phyloP scores from a whole-genome alignment of 2,329 filamentous ascomycete species.

The Aspergillus terreus region DNA sequence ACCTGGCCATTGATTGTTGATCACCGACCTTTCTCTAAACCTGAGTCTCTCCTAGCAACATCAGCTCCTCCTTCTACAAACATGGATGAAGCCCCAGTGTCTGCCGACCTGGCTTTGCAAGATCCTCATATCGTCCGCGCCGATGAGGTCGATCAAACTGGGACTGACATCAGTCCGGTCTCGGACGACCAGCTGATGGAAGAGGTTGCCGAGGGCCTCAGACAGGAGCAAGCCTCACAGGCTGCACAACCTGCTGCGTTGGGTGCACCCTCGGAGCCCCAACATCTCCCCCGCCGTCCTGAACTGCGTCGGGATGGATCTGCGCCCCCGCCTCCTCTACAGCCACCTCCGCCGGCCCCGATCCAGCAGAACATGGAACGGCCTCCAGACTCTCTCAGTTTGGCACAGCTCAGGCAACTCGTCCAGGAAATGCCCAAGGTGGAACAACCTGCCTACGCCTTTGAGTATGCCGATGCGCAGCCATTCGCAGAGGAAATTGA shows the following conservation, averaged over 20 bases:
- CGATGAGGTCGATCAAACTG: conserved; percentile 48
- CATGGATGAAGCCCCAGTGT: conserved; percentile 26
- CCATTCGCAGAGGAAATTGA: conserved; percentile 84
- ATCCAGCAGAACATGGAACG: conserved; percentile 34
- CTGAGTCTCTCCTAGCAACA: not conserved
- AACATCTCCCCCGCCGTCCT: conserved; percentile 25
- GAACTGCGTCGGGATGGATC: conserved; percentile 35
- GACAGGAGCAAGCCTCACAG: conserved; percentile 30
- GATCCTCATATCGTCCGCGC: conserved; percentile 45
- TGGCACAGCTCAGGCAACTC: conserved; percentile 68
- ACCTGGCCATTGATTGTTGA: not conserved
- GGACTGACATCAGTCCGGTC: conserved; percentile 44
- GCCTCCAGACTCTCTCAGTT: conserved; percentile 66
- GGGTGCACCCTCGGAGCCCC: conserved; percentile 12
- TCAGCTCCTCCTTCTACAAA: not conserved
- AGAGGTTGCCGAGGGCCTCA: conserved; percentile 36
- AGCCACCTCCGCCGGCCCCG: conserved; percentile 46
- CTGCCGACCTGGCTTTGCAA: conserved; percentile 21
- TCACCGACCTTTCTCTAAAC: not conserved
- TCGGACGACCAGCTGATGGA: conserved; percentile 43
- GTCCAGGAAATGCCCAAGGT: conserved; percentile 69
- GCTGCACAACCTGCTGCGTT: conserved; percentile 8
- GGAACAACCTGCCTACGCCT: conserved; percentile 77
- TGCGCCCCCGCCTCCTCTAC: conserved; percentile 41
- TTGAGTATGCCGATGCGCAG: conserved; percentile 70